Conservation (phyloP, 495 filamentous ascomycete genomes). For the Cladorrhinum samala region DNA sequence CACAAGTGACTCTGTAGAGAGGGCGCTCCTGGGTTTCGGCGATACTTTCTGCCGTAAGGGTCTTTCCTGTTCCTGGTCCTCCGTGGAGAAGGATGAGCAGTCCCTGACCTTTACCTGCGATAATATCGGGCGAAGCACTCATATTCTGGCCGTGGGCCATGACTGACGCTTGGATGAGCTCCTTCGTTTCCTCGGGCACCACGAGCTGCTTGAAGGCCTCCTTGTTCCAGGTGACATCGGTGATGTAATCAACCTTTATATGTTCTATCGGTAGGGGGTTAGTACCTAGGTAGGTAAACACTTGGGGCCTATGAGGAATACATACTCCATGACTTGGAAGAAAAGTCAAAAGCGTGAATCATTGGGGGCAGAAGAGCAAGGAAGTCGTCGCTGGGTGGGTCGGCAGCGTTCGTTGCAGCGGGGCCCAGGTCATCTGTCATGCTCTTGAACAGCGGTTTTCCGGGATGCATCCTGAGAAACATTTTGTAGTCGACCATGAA, state of each 20-base stretch:
- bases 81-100: slow-evolving; percentile 12
- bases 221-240: not conserved
- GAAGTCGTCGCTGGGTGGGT: slow-evolving; percentile 2
- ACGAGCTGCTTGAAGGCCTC: not conserved
- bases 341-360: slow-evolving; percentile 7
- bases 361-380: slow-evolving; percentile 4
- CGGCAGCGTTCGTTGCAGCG: not conserved
- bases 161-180: slow-evolving; percentile 1
- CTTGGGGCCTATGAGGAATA: no score
- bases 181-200: not conserved
- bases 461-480: not conserved
- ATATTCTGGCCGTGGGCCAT: not conserved
- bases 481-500: slow-evolving; percentile 7
- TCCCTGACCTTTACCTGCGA: slow-evolving; percentile 10
- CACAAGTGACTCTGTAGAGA: slow-evolving; percentile 5
- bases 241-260: not conserved
- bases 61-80: slow-evolving; percentile 11
- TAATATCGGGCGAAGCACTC: not conserved
- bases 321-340: slow-evolving; percentile 9
- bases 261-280: no score
- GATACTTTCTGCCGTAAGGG: slow-evolving; percentile 9
- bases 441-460: not conserved
- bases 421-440: not conserved
- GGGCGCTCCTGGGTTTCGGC: slow-evolving; percentile 4
- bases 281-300: no score